Percentiles rank a stretch among this genome's conserved stretches.
Conservation (phyloP, 164 flowering plant species). For the Dillenia suffruticosa region DNA sequence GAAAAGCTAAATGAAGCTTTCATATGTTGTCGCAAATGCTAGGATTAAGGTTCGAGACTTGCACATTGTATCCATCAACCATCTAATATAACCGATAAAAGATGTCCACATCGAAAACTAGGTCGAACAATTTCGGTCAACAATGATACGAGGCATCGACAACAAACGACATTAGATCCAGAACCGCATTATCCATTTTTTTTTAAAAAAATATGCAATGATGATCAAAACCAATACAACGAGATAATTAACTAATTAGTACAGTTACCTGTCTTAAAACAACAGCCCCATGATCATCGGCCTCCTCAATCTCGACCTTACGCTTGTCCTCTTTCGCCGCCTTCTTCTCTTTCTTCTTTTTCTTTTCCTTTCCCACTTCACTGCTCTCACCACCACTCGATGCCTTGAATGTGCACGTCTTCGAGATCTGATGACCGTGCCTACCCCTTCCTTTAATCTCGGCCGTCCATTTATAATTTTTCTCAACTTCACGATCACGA, state of each 20-base stretch:
- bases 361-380: slow-evolving; percentile 15
- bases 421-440: slow-evolving; percentile 25
- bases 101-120: too few species aligned
- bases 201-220: too few species aligned
- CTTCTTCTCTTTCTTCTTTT: slow-evolving; percentile 27
- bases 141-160: too few species aligned
- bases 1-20: too few species aligned
- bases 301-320: slow-evolving; percentile 69
- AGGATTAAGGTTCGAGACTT: too few species aligned
- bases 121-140: too few species aligned
- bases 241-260: neutral
- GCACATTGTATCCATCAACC: too few species aligned
- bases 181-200: too few species aligned
- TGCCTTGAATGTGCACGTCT: slow-evolving; percentile 49
- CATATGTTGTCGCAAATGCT: too few species aligned
- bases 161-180: too few species aligned
- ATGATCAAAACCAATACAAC: too few species aligned
- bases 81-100: too few species aligned
- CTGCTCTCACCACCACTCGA: slow-evolving; percentile 30
- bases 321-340: slow-evolving; percentile 22
- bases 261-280: slow-evolving; percentile 53
- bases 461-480: slow-evolving; percentile 66
- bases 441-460: slow-evolving; percentile 55
- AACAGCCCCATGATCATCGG: slow-evolving; percentile 46
- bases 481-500: slow-evolving; percentile 13